These are phyloP conservation scores for Xylaria multiplex DNA, from an alignment of 2,329 filamentous ascomycete genomes.

Conservation along the genomic window DNA sequence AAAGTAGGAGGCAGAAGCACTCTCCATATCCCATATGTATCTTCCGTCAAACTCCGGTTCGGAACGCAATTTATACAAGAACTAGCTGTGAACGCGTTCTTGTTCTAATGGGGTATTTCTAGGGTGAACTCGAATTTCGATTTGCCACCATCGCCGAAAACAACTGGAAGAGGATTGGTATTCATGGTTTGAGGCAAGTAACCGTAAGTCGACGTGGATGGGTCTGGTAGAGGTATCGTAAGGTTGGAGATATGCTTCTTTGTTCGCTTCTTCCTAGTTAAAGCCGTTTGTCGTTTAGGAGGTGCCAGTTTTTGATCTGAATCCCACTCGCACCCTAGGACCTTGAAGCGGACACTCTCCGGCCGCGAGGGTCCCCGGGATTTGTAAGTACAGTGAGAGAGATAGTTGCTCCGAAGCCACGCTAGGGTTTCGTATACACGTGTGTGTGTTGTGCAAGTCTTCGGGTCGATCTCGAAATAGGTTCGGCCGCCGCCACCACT, in stretches of 20 bases:
- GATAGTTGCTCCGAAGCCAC: conserved; percentile 54
- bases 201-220: neutral
- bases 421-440: conserved; percentile 50
- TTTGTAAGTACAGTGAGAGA: conserved; percentile 51
- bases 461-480: conserved; percentile 50
- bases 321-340: conserved; percentile 56
- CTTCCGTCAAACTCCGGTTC: neutral
- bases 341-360: conserved; percentile 53
- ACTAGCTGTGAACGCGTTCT: conserved; percentile 11
- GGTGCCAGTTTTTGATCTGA: conserved; percentile 34
- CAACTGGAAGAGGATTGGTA: conserved; percentile 38
- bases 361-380: conserved; percentile 50
- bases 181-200: conserved; percentile 12
- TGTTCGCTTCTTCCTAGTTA: conserved; percentile 32
- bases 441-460: conserved; percentile 52
- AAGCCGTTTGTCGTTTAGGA: conserved; percentile 27
- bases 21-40: neutral
- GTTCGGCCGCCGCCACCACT: conserved; percentile 43
- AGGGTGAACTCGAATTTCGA: conserved; percentile 44
- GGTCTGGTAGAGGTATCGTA: conserved; percentile 23
- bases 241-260: conserved; percentile 15
- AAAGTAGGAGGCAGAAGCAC: conserved; percentile 23
- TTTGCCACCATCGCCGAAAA: conserved; percentile 42
- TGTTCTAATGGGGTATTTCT: conserved; percentile 21
- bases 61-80: neutral